Base-by-base conservation (phyloP, 768 basidiomycete species). In the Suillus ampliporus region DNA sequence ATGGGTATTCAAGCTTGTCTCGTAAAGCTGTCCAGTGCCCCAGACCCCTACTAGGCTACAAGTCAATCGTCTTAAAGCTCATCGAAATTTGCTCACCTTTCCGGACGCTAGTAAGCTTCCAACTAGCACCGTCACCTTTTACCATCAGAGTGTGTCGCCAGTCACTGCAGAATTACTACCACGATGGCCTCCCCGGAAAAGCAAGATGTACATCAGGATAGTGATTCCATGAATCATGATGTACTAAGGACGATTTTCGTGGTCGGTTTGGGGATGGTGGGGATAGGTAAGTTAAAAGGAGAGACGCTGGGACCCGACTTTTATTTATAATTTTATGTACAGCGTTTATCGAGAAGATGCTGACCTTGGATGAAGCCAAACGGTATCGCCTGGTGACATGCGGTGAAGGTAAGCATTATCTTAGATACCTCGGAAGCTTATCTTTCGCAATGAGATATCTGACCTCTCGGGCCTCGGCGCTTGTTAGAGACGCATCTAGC, bases 261-360 rank as follows among this genome's bases (percentile, higher is more conserved):
- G 41, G 85, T 83, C 51, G 86, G 86, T 0, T 74, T 87, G 17
- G 86, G 86, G 19, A 87, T 88, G 86, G 85, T 87, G 52, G 86
- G 85, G 26, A 86, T 84, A 46, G 84, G 83, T 84, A 46, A 58
- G 75, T 37, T 26, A 38, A 6, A 28, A 52, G 10, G 13, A 19
- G 26, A 43, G 28, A n/a, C n/a, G n/a, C n/a, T 3, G 17, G 2
- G 38, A 28, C 35, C n/a, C 4, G 19, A n/a, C 15, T 23, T 13
- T 58, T 14, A 56, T 47, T 38, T 41, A 35, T 37, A 31, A 31
- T 35, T 34, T 43, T 15, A 23, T 41, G 0, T 58, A 31, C 57
- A 83, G 88, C 87, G 0, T 89, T 90, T 76, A 88, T 90, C 67
- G 88, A 90, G 70, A 90, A 89, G 67, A 76, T 91, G 35, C 78